Conservation (phyloP, 208 protist genomes). For the Porcisia deanei region DNA sequence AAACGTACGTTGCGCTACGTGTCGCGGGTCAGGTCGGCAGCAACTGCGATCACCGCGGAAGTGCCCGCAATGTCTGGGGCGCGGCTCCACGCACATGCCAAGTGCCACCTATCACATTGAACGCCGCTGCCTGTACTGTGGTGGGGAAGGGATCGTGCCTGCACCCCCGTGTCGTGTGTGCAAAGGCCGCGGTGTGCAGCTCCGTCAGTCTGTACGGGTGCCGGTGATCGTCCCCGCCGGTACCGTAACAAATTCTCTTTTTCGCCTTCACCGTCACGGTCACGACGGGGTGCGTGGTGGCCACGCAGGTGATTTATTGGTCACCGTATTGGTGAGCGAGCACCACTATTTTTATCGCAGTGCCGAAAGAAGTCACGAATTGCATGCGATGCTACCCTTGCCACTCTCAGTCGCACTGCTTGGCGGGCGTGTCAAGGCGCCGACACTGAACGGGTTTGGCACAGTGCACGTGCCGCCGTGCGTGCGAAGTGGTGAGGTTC, state of each 20-base stretch:
- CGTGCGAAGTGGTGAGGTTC: constrained; percentile 68
- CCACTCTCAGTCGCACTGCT: constrained; percentile 76
- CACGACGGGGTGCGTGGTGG: constrained; percentile 87
- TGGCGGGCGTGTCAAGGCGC: constrained; percentile 70
- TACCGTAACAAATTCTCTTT: constrained; percentile 36
- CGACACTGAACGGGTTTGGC: constrained; percentile 37
- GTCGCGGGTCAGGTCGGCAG: constrained; percentile 50
- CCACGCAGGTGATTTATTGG: constrained; percentile 62
- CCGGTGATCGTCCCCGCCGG: constrained; percentile 45
- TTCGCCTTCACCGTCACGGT: constrained; percentile 63
- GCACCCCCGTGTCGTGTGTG: constrained; percentile 63
- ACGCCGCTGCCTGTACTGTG: constrained; percentile 74
- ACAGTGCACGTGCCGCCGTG: constrained; percentile 72
- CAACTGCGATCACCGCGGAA: constrained; percentile 32
- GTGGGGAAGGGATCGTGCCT: constrained; percentile 65
- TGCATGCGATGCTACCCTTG: constrained; percentile 84
- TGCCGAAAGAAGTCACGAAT: constrained; percentile 23
- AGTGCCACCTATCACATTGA: constrained; percentile 91
- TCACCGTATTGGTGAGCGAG: constrained; percentile 75
- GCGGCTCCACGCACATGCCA: constrained; percentile 61
- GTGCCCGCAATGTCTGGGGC: constrained; percentile 85
- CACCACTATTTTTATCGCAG: constrained; percentile 73
- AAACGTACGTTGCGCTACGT: constrained; percentile 50
- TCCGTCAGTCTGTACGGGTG: constrained; percentile 30
- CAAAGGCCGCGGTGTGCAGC: constrained; percentile 54